Evolutionary conservation across 176 grass and related monocot species (phyloP), one percentile per base, ranked within the genome.

Genomic region (Aechmea fasciata): DNA sequence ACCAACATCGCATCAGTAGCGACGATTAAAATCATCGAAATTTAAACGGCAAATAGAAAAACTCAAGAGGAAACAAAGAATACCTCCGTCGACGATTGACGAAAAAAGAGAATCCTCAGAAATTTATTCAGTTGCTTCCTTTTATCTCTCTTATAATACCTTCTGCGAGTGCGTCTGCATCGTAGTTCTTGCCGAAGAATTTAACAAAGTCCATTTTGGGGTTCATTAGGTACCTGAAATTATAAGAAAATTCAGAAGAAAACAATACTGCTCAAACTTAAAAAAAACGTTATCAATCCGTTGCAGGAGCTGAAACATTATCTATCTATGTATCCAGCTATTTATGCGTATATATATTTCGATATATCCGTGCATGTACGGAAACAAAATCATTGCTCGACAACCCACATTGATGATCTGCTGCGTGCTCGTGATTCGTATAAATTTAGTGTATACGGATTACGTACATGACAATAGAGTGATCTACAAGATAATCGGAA

Each of bases 381-480:
- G 10, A 17, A 59, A 59, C 8, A 18, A 20, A 18, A 59, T 14
- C 14, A 69, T 47, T 49, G n/a, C 22, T 25, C 9, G 29, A 66
- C 50, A 57, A 57, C 10, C 63, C 10, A 55, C 48, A 59, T 59
- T 48, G 49, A 13, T 29, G 65, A 41, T 41, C 33, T 41, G 4
- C 33, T 41, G 33, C 33, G 33, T 7, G 33, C 33, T 8, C 13
- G 51, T 20, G 28, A 24, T 57, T 10, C 64, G 75, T 75, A 52
- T 33, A 52, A 66, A 51, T 64, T 14, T 53, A 20, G 29, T 49
- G 13, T 3, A 65, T 13, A 48, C 14, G 55, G 5, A 12, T 47
- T 67, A 66, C 88, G 63, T 88, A 99, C 95, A 99, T 99, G 73
- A 93, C 90, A 80, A 90, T 94, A 63, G 95, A 99, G 70, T 99